These are phyloP conservation scores for Gentiana straminea DNA, from an alignment of 257 asterid genomes.

Conservation along the genomic window DNA sequence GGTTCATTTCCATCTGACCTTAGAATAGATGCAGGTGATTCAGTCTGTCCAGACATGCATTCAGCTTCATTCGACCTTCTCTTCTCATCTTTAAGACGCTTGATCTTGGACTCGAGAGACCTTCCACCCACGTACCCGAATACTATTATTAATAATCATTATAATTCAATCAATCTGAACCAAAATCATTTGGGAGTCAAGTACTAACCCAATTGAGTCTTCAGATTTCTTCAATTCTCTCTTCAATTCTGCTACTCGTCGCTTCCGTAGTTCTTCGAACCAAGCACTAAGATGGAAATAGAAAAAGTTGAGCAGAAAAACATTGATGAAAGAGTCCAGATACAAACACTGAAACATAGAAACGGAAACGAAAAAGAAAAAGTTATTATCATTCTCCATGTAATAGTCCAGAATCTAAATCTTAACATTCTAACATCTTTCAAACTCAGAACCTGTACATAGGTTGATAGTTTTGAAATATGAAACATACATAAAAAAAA, in stretches of 20 bases:
- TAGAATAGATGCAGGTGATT: conserved; percentile 33
- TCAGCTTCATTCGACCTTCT: conserved; percentile 26
- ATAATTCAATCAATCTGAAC: background rate
- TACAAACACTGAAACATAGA: background rate
- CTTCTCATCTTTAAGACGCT: conserved; percentile 40
- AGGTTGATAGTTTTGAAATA: background rate
- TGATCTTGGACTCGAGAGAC: conserved; percentile 65
- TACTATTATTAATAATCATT: no score
- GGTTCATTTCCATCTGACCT: conserved; percentile 48
- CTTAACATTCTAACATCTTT: background rate
- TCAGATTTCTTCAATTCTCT: conserved; percentile 63
- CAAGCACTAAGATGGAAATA: conserved; percentile 43
- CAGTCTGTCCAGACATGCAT: conserved; percentile 25
- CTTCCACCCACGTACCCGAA: conserved; percentile 18
- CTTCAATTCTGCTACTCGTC: conserved; percentile 71
- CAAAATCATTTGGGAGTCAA: background rate
- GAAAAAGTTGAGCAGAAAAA: conserved; percentile 6
- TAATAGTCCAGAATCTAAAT: conserved; percentile 1
- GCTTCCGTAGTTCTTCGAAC: conserved; percentile 77
- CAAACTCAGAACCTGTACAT: no score
- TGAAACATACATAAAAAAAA: background rate
- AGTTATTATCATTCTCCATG: background rate
- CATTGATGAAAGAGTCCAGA: background rate
- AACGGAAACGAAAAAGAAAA: background rate
- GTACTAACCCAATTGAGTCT: conserved; percentile 72